Conservation (phyloP, 2,329 filamentous ascomycete species). For the Didymella glomerata region DNA sequence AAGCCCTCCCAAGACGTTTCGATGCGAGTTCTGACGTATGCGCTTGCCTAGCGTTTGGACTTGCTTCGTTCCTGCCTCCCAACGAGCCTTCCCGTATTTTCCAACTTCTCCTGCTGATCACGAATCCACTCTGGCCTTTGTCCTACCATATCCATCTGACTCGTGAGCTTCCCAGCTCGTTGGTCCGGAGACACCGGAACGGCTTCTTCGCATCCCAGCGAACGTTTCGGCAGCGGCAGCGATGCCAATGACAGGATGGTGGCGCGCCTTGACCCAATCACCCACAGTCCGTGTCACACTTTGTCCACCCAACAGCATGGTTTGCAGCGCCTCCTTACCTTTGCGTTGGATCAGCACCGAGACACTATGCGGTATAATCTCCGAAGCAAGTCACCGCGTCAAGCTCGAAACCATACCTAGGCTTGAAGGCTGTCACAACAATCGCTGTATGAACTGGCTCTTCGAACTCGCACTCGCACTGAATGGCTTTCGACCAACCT, state of each 20-base stretch:
- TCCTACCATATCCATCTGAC: background rate
- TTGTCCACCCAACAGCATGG: slow-evolving; percentile 14
- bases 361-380: slow-evolving; percentile 8
- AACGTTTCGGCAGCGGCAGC: slow-evolving; percentile 11
- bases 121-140: background rate
- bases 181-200: slow-evolving; percentile 17
- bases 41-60: slow-evolving; percentile 3
- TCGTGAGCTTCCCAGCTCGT: slow-evolving; percentile 11
- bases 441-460: background rate
- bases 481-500: background rate
- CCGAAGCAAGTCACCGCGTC: slow-evolving; percentile 9
- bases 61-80: background rate
- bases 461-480: background rate
- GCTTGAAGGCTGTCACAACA: background rate
- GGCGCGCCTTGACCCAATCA: slow-evolving; percentile 15
- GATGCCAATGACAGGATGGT: slow-evolving; percentile 7
- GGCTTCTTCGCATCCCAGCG: background rate
- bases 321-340: slow-evolving; percentile 17
- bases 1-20: slow-evolving; percentile 4
- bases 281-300: slow-evolving; percentile 2
- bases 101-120: background rate
- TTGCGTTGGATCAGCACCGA: slow-evolving; percentile 17
- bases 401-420: background rate
- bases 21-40: background rate
- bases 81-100: background rate